A percentile compares a stretch with the other conserved stretches of the same genome.
phyloP scores from a whole-genome alignment of 192 early-diverging fungal species.

The Ambispora gerdemannii region DNA sequence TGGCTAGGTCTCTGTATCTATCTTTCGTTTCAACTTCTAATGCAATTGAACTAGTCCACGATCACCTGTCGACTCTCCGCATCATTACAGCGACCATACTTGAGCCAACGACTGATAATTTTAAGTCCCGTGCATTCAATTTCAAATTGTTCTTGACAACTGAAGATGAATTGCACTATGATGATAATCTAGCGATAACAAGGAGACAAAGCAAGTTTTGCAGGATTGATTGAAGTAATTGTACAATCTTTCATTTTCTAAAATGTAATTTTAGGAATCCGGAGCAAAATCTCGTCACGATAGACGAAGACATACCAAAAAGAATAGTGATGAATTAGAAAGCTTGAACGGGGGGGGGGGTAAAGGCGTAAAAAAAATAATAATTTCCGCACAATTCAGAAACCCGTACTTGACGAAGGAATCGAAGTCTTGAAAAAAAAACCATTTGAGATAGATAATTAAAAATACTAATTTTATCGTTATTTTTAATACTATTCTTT shows the following conservation, averaged over 20 bases:
- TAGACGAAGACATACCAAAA: conserved; percentile 74
- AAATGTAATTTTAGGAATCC: conserved; percentile 63
- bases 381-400: conserved; percentile 42
- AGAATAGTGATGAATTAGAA: conserved; percentile 75
- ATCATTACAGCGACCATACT: conserved; percentile 54
- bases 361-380: conserved; percentile 49
- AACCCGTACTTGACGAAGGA: conserved; percentile 55
- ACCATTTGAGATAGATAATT: conserved; percentile 64
- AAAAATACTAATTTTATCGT: conserved; percentile 68
- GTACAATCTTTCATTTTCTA: neutral
- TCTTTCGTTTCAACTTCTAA: conserved; percentile 77
- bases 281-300: conserved; percentile 66
- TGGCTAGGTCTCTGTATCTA: no score
- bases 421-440: conserved; percentile 62
- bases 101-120: no score
- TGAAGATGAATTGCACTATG: no score
- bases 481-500: no score
- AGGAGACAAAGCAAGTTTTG: no score
- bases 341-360: conserved; percentile 67
- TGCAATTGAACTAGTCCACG: conserved; percentile 79
- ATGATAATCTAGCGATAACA: no score
- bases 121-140: no score
- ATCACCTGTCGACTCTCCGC: conserved; percentile 72
- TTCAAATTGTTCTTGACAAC: no score
- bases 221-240: no score